Evolutionary conservation across 2,329 filamentous ascomycete species (phyloP).

Genomic region (Apiospora koreana): DNA sequence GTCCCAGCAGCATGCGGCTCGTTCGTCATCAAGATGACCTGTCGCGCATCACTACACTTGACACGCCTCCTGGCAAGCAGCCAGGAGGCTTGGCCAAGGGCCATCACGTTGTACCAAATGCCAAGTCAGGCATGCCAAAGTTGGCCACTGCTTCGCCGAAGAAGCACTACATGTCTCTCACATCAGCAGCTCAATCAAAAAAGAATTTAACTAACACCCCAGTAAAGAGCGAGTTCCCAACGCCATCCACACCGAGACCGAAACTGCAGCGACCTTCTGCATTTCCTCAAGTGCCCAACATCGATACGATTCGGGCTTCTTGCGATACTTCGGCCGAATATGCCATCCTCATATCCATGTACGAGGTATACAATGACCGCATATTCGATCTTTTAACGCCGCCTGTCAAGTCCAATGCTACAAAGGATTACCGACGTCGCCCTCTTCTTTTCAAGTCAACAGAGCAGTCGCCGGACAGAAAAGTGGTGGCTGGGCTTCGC

Average conservation of each 20-base stretch:
- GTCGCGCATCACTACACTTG: conserved; percentile 25
- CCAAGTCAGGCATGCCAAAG: conserved; percentile 30
- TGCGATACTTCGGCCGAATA: conserved; percentile 76
- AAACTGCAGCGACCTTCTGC: conserved; percentile 69
- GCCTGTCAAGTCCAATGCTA: conserved; percentile 57
- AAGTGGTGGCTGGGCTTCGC: conserved; percentile 86
- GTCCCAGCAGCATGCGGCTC: conserved; percentile 43
- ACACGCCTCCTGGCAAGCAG: conserved; percentile 28
- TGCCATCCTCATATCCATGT: conserved; percentile 91
- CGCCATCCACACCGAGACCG: conserved; percentile 60
- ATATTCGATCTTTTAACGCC: conserved; percentile 90
- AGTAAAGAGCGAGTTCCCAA: conserved; percentile 50
- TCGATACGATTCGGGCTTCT: conserved; percentile 68
- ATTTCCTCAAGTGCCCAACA: conserved; percentile 73
- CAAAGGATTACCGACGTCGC: conserved; percentile 73
- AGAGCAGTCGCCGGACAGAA: conserved; percentile 84
- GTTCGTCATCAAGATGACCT: conserved; percentile 36
- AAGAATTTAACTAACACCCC: conserved; percentile 46
- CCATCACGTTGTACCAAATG: not conserved
- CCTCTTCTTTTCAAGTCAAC: conserved; percentile 90
- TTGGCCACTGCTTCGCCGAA: conserved; percentile 31
- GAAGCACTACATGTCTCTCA: conserved; percentile 47
- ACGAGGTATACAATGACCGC: conserved; percentile 97
- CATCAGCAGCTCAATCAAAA: conserved; percentile 47
- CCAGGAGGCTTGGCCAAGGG: conserved; percentile 4